Percentiles rank a stretch among this genome's conserved stretches.
These are phyloP conservation scores for Ogataea hybrid DNA, from an alignment of 1,139 yeast genomes.

Conservation along the genomic window DNA sequence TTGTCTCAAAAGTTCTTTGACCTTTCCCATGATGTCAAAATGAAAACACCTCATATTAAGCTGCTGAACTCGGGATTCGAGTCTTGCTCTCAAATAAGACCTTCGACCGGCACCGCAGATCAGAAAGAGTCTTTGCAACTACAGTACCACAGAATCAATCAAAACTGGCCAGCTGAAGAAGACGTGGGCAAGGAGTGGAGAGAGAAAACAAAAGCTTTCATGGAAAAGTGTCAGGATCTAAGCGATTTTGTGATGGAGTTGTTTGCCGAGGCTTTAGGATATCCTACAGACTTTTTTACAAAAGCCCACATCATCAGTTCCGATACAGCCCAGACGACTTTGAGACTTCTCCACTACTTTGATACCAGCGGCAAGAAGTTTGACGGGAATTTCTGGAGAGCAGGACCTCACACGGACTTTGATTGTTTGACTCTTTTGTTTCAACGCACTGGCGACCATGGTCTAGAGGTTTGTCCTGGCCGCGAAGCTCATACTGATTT, in stretches of 20 bases:
- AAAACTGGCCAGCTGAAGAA: constrained; percentile 32
- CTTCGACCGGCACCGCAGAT: constrained; percentile 34
- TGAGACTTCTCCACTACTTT: constrained; percentile 33
- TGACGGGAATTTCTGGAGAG: constrained; percentile 31
- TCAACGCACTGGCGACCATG: constrained; percentile 35
- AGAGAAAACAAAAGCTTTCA: constrained; percentile 21
- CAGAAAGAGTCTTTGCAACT: constrained; percentile 34
- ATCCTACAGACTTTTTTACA: constrained; percentile 27
- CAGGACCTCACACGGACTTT: constrained; percentile 36
- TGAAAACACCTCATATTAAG: constrained; percentile 29
- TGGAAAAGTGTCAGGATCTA: constrained; percentile 26
- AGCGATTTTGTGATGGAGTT: constrained; percentile 26
- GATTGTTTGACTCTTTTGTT: constrained; percentile 33
- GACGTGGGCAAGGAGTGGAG: constrained; percentile 32
- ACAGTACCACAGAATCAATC: constrained; percentile 30
- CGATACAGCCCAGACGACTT: constrained; percentile 32
- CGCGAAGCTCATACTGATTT: constrained; percentile 34
- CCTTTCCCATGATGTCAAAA: constrained; percentile 24
- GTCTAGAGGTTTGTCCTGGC: constrained; percentile 35
- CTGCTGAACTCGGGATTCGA: constrained; percentile 34
- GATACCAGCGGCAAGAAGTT: constrained; percentile 27
- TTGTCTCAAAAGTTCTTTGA: constrained; percentile 27
- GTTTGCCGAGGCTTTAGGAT: constrained; percentile 32
- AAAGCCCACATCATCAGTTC: constrained; percentile 29
- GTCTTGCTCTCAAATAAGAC: constrained; percentile 31